Evolutionary conservation across 139 green algal species (phyloP).

Genomic region (Raphidocelis subcapitata): DNA sequence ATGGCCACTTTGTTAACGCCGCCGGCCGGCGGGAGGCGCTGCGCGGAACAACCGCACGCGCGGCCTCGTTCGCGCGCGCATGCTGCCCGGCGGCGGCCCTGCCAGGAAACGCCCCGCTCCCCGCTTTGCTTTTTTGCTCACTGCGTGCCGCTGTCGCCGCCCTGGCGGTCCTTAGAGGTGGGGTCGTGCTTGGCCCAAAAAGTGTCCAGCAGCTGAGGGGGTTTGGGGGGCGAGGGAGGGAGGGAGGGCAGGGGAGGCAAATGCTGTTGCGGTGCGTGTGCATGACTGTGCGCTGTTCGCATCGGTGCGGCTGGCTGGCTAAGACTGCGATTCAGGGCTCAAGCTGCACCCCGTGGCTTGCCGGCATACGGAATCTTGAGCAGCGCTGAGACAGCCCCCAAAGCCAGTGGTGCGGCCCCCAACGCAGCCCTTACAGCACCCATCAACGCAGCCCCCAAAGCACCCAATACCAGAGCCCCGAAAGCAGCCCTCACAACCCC

Average conservation of each 20-base stretch:
- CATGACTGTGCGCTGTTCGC: not conserved
- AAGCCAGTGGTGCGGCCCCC: no score
- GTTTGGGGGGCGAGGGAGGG: conserved; percentile 32
- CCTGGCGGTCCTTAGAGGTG: conserved; percentile 71
- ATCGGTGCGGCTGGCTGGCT: not conserved
- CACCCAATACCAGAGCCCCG: not conserved
- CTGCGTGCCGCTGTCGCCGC: conserved; percentile 77
- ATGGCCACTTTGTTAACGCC: no score
- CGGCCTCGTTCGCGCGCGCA: no score
- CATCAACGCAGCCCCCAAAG: not conserved
- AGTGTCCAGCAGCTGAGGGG: conserved; percentile 67
- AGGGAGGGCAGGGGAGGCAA: not conserved
- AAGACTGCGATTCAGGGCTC: not conserved
- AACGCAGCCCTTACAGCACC: no score
- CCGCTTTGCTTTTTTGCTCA: no score
- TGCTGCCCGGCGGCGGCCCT: no score
- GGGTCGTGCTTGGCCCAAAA: conserved; percentile 81
- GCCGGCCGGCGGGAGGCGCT: no score
- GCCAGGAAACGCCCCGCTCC: no score
- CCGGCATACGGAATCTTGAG: not conserved
- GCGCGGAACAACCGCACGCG: no score
- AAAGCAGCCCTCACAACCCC: not conserved
- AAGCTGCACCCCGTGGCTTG: not conserved
- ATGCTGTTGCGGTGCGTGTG: not conserved
- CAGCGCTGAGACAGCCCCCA: no score